Evolutionary conservation across 768 basidiomycete species (phyloP), one percentile per base, ranked within the genome.

Genomic region (Pulveroboletus sp.): DNA sequence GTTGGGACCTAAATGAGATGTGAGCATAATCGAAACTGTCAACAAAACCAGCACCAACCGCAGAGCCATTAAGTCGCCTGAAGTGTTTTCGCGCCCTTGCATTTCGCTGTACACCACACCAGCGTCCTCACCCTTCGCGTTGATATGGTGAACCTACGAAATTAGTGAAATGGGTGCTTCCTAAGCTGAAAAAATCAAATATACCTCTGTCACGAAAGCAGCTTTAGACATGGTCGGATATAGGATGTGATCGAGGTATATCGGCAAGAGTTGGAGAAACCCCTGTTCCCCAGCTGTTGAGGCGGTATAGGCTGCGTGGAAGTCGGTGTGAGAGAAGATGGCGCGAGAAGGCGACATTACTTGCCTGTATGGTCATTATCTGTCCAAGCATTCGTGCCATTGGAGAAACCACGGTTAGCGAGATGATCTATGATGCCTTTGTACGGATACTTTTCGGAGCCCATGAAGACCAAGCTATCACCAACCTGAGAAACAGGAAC

Each of bases 51-150:
- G 27, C 31, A 74, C 81, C 38, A 55, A 93, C 92, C 81, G 73
- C 26, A 93, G 77, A 33, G 85, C 82, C 89, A 96, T 93, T 39
- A 97, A 73, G 71, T 97, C 94, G 9, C 82, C 83, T 2, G 90
- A 82, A 0, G 89, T 93, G 62, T 98, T 97, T 72, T 98, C 86
- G 41, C 95, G 79, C 1, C 93, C 93, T 71, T 94, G 91, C 93
- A 96, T 96, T 71, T 93, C 89, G 62, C 87, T 89, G 68, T 96
- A 97, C 9, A 98, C 95, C 1, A 99, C 96, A 33, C 96, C 96
- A 14, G 90, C 88, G 62, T 98, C 82, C 58, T 94, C 82, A 8
- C 93, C 95, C 62, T 89, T 83, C 2, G 79, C 79, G 66, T 98
- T 89, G 56, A 98, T 83, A 68, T 97, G 93, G 67, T 97, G 91